These are phyloP conservation scores for Clarireedia homoeocarpa DNA, from an alignment of 2,329 filamentous ascomycete species.

Conservation along the genomic window DNA sequence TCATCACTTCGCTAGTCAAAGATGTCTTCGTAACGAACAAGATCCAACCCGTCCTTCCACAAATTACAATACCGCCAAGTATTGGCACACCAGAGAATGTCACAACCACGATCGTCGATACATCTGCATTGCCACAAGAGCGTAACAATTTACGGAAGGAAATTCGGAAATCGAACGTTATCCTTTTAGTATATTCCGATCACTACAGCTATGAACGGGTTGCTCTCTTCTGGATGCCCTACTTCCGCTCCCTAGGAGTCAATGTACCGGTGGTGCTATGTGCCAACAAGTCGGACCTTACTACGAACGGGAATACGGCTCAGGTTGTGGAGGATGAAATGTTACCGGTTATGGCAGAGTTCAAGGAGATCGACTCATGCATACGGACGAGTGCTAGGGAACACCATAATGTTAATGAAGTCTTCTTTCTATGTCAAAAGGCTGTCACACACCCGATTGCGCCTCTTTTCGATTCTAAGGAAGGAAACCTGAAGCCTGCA, in stretches of 20 bases:
- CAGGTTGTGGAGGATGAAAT: constrained; percentile 95
- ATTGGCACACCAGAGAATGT: constrained; percentile 94
- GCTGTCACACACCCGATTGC: constrained; percentile 96
- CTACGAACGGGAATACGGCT: constrained; percentile 63
- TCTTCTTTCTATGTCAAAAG: constrained; percentile 97
- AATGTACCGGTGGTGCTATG: constrained; percentile 96
- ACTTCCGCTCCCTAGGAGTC: constrained; percentile 95
- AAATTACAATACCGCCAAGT: constrained; percentile 89
- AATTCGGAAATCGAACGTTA: constrained; percentile 94
- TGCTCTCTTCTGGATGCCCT: constrained; percentile 96
- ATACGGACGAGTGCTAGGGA: constrained; percentile 90
- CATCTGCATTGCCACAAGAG: constrained; percentile 89
- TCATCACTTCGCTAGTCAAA: constrained; percentile 93
- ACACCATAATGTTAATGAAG: constrained; percentile 89
- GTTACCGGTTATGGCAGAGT: constrained; percentile 96
- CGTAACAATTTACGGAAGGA: constrained; percentile 84
- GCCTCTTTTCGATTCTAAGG: constrained; percentile 93
- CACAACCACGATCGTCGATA: constrained; percentile 95
- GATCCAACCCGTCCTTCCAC: constrained; percentile 88
- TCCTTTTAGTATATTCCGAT: constrained; percentile 92
- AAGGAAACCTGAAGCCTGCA: constrained; percentile 77
- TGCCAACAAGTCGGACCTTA: constrained; percentile 93
- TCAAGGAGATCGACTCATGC: constrained; percentile 97
- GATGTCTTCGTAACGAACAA: constrained; percentile 94
- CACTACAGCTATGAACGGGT: constrained; percentile 99